Base-by-base conservation (phyloP, 768 basidiomycete genomes). In the Kwoniella mangroviensis region DNA sequence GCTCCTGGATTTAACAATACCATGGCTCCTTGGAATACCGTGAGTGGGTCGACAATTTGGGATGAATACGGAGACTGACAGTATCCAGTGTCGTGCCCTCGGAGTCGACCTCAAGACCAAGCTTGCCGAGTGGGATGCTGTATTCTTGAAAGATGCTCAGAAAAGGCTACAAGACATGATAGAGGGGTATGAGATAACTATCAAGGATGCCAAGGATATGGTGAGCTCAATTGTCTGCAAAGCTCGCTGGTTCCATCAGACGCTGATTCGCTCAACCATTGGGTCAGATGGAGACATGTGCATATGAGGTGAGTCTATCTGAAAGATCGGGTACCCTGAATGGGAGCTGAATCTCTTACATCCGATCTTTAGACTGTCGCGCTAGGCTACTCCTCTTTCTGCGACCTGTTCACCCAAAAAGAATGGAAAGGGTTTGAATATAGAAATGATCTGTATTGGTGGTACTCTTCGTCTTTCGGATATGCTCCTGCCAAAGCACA, bases 381-480 rank as follows among this genome's bases (percentile, higher is more conserved):
- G 0, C 86, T 96, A 12, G 94, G 93, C 10, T 95, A 93, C 79
- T 94, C 92, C 17, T 90, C 89, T 72, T 98, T 95, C 84, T 98
- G 94, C 73, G 89, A 90, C 65, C 85, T 97, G 2, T 98, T 98
- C 83, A 93, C 92, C 0, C 87, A 90, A 75, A 89, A 92, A 54
- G 94, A 97, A 83, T 98, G 94, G 94, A 90, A 92, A 79, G 93
- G 93, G 0, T 96, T 94, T 81, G 88, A 92, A 80, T 96, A 97
- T 71, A 86, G 90, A 15, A 77, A 72, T 70, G 84, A 84, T 65
- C 69, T 84, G 42, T 69, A 70, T 24, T 84, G 84, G 79, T 84
- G 76, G 78, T 82, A 82, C 58, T 87, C 87, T 70, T 90, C 88
- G 4, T 89, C 90, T 6, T 95, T 91, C 80, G 94, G 96, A 3